A percentile compares a stretch with the other conserved stretches of the same genome.
These are phyloP conservation scores for Trichoderma arundinaceum DNA, from an alignment of 2,329 filamentous ascomycete genomes.

Conservation along the genomic window DNA sequence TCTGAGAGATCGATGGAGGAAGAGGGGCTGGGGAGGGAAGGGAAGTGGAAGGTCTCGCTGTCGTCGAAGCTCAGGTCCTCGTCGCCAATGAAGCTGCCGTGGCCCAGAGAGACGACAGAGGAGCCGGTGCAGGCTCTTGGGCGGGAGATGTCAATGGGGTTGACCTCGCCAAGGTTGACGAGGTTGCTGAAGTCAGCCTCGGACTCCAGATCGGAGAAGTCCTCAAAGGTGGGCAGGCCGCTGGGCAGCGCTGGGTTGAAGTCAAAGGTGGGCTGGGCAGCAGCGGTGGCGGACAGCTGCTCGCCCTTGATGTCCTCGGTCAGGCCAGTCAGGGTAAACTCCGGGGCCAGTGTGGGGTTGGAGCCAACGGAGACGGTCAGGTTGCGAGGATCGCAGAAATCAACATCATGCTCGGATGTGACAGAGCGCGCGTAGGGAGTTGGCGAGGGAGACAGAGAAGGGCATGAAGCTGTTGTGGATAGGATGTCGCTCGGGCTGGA, in stretches of 20 bases:
- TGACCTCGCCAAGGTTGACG: slow-evolving; percentile 63
- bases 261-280: slow-evolving; percentile 55
- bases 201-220: slow-evolving; percentile 86
- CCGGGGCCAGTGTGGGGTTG: slow-evolving; percentile 58
- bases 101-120: slow-evolving; percentile 69
- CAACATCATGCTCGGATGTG: slow-evolving; percentile 72
- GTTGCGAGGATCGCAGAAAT: slow-evolving; percentile 91
- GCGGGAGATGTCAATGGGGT: slow-evolving; percentile 69
- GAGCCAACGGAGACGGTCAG: slow-evolving; percentile 70
- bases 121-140: slow-evolving; percentile 71
- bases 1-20: slow-evolving; percentile 47
- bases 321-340: slow-evolving; percentile 71
- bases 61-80: slow-evolving; percentile 80
- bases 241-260: slow-evolving; percentile 57
- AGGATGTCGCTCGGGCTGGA: slow-evolving; percentile 72
- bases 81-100: slow-evolving; percentile 78
- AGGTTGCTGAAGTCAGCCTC: slow-evolving; percentile 83
- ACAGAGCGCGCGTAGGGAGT: slow-evolving; percentile 76
- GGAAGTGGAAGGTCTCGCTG: slow-evolving; percentile 63
- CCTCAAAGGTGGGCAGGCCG: slow-evolving; percentile 77
- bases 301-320: slow-evolving; percentile 64
- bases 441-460: slow-evolving; percentile 86
- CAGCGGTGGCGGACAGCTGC: slow-evolving; percentile 55
- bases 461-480: slow-evolving; percentile 75
- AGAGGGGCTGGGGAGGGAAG: slow-evolving; percentile 67